These are phyloP conservation scores for Corrigiola litoralis DNA, from an alignment of 179 eudicot genomes.

Conservation along the genomic window DNA sequence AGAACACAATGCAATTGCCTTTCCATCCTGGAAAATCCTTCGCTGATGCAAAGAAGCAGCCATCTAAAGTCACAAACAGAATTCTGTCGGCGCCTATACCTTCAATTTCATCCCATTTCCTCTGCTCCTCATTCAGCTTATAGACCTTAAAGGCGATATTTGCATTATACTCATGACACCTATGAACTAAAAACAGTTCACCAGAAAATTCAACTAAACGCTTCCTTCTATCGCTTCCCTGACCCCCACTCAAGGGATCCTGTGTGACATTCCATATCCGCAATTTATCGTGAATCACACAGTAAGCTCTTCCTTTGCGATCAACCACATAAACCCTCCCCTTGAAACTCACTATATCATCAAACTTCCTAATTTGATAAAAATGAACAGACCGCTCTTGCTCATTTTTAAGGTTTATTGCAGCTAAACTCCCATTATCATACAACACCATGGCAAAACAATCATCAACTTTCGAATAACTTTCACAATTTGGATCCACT, in stretches of 20 bases:
- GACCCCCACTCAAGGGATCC: not conserved
- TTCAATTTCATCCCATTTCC: conserved; percentile 16
- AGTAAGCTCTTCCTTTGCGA: conserved; percentile 18
- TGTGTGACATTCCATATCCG: not conserved
- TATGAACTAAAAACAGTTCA: conserved; percentile 20
- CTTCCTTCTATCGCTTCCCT: conserved; percentile 11
- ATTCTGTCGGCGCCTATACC: conserved; percentile 17
- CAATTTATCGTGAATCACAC: not conserved
- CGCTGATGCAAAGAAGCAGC: conserved; percentile 11
- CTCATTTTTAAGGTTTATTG: not conserved
- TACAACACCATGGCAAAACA: conserved; percentile 1
- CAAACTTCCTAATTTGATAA: not conserved
- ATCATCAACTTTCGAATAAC: conserved; percentile 3
- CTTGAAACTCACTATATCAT: conserved; percentile 19
- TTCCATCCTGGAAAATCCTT: conserved; percentile 17
- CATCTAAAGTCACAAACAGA: conserved; percentile 7
- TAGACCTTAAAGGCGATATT: conserved; percentile 7
- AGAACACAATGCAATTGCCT: conserved; percentile 24
- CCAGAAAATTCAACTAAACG: conserved; percentile 18
- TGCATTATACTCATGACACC: not conserved
- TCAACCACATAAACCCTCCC: conserved; percentile 19
- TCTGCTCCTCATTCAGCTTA: conserved; percentile 19
- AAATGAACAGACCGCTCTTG: not conserved
- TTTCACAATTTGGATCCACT: conserved; percentile 3
- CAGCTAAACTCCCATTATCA: not conserved